Evolutionary conservation across 768 basidiomycete species (phyloP).

Genomic region (Boletus pseudopeckii): DNA sequence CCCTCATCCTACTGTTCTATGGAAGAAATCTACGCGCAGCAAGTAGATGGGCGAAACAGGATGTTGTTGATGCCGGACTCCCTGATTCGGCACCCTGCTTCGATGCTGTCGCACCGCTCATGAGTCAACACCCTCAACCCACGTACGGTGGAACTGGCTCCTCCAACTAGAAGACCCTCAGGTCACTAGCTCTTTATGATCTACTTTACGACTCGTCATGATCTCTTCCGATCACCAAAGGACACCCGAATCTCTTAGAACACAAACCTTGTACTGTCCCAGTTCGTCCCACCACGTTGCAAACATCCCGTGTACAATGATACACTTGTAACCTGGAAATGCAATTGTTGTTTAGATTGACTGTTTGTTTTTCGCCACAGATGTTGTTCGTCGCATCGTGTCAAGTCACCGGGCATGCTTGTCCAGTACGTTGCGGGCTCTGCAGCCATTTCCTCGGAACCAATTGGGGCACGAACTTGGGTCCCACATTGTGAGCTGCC

Average conservation of each 20-base stretch:
- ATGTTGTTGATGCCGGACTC: neutral
- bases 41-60: constrained; percentile 22
- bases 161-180: neutral
- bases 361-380: too few relatives aligned
- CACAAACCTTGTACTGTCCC: neutral
- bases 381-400: neutral
- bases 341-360: neutral
- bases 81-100: neutral
- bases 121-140: constrained; percentile 2
- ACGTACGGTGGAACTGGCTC: constrained; percentile 13
- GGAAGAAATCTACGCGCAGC: constrained; percentile 14
- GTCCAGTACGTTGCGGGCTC: too few relatives aligned
- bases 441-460: neutral
- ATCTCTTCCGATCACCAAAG: neutral
- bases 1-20: constrained; percentile 13
- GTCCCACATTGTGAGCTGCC: neutral
- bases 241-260: neutral
- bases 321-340: neutral
- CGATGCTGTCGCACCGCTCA: constrained; percentile 3
- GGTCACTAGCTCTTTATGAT: neutral
- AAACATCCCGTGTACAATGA: neutral
- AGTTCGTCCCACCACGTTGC: neutral
- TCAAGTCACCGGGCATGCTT: neutral
- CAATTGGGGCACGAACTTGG: neutral
- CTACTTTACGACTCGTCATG: neutral